A percentile compares a stretch with the other conserved stretches of the same genome.
phyloP scores from a whole-genome alignment of 495 filamentous ascomycete genomes.

The Penicillium herquei region DNA sequence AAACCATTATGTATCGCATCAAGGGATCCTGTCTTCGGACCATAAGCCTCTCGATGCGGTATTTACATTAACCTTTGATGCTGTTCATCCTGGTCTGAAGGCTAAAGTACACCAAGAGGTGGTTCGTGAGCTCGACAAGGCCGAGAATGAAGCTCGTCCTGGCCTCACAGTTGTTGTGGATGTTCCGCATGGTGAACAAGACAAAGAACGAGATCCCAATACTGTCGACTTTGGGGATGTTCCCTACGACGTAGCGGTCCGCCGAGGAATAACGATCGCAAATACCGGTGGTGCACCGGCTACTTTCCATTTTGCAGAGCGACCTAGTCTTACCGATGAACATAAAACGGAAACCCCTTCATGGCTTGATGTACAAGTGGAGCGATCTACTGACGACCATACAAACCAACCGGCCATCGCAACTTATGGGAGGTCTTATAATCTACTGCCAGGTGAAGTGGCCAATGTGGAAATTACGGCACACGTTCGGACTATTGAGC shows the following conservation, averaged over 20 bases:
- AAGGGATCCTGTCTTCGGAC: constrained; percentile 86
- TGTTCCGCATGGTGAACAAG: constrained; percentile 34
- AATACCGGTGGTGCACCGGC: constrained; percentile 84
- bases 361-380: constrained; percentile 70
- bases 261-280: constrained; percentile 72
- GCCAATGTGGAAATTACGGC: constrained; percentile 64
- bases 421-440: constrained; percentile 43
- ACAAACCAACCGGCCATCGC: constrained; percentile 28
- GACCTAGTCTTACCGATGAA: constrained; percentile 52
- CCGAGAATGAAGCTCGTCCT: constrained; percentile 89
- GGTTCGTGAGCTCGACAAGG: constrained; percentile 80
- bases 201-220: constrained; percentile 43
- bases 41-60: constrained; percentile 87
- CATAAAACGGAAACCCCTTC: constrained; percentile 40
- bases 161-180: constrained; percentile 84
- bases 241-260: constrained; percentile 61
- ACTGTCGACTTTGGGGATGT: constrained; percentile 76
- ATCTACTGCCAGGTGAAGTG: constrained; percentile 80
- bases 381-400: constrained; percentile 38
- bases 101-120: constrained; percentile 82
- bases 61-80: constrained; percentile 80
- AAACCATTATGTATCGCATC: constrained; percentile 82
- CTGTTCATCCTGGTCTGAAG: constrained; percentile 79
- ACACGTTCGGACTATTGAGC: constrained; percentile 58
- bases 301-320: constrained; percentile 70